These are phyloP conservation scores for Tritrichomonas musculus DNA, from an alignment of 208 protist genomes.

Conservation along the genomic window DNA sequence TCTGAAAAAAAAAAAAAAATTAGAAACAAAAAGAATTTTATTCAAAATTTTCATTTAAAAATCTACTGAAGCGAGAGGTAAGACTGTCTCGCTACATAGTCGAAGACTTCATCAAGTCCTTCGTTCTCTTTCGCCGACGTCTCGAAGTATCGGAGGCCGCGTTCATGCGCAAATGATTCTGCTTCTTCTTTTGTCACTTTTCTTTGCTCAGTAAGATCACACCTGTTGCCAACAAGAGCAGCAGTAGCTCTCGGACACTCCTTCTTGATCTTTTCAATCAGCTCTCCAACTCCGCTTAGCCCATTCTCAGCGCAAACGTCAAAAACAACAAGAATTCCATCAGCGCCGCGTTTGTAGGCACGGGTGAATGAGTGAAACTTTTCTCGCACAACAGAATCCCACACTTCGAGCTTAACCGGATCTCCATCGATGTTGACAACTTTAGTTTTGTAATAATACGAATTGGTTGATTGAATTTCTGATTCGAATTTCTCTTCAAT, in stretches of 20 bases:
- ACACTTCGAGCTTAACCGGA: background rate
- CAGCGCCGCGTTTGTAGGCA: background rate
- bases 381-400: constrained; percentile 23
- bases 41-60: too few species aligned
- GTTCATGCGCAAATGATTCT: background rate
- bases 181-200: background rate
- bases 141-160: constrained; percentile 23
- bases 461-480: background rate
- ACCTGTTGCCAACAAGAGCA: background rate
- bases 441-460: background rate
- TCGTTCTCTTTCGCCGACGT: background rate
- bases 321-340: background rate
- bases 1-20: too few species aligned
- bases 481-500: too few species aligned
- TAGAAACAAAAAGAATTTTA: too few species aligned
- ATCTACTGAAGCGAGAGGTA: too few species aligned
- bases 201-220: background rate
- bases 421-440: background rate
- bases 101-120: too few species aligned
- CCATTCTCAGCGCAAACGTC: too few species aligned
- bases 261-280: too few species aligned
- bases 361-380: background rate
- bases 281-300: too few species aligned
- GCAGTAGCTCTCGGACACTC: too few species aligned
- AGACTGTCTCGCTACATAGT: too few species aligned